Evolutionary conservation across 2,329 filamentous ascomycete genomes (phyloP).

Genomic region (Lachnellula arida): DNA sequence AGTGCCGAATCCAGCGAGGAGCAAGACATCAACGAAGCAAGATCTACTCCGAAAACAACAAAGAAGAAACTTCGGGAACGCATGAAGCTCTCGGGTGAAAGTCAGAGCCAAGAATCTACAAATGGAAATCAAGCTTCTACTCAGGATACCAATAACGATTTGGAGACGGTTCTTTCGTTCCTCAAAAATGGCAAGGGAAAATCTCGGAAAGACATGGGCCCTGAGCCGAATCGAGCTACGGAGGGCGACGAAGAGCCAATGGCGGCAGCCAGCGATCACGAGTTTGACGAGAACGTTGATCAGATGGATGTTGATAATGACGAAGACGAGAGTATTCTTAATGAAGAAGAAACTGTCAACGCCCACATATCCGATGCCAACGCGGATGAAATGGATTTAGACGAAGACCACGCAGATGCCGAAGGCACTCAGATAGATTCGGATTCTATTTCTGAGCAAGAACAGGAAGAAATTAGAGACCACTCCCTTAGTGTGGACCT

Average conservation of each 20-base stretch:
- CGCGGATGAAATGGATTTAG: too few species aligned
- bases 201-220: neutral
- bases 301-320: neutral
- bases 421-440: too few species aligned
- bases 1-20: neutral
- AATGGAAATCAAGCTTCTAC: neutral
- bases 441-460: too few species aligned
- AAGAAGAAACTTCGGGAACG: constrained; percentile 11
- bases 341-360: neutral
- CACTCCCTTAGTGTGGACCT: too few species aligned
- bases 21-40: constrained; percentile 1
- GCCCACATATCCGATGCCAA: neutral
- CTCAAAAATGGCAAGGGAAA: neutral
- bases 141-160: neutral
- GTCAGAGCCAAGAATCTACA: constrained; percentile 8
- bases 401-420: too few species aligned
- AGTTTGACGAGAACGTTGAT: neutral
- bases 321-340: neutral
- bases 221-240: neutral
- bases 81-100: constrained; percentile 13
- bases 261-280: neutral
- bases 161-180: neutral
- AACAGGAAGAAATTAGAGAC: too few species aligned
- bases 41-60: neutral
- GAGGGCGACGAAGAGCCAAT: neutral